These are phyloP conservation scores for Quillaja saponaria DNA, from an alignment of 306 rosid genomes.

Conservation along the genomic window DNA sequence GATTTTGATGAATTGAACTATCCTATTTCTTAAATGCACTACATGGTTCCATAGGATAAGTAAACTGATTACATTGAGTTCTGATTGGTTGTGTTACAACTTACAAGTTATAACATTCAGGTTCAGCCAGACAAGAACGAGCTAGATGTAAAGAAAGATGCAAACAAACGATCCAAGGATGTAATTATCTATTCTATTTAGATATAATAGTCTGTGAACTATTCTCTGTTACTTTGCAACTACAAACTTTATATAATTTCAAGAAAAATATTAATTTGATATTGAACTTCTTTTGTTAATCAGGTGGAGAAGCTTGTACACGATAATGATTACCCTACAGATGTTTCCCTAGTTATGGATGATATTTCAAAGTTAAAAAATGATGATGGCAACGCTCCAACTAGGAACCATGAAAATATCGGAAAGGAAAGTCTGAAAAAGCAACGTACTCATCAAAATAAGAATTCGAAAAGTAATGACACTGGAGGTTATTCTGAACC, in stretches of 20 bases:
- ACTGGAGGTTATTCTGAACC: slow-evolving; percentile 30
- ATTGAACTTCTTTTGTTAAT: slow-evolving; percentile 21
- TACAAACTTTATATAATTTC: background rate
- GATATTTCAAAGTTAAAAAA: slow-evolving; percentile 18
- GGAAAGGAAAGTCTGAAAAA: slow-evolving; percentile 32
- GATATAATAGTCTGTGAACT: background rate
- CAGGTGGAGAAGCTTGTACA: slow-evolving; percentile 46
- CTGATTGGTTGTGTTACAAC: slow-evolving; percentile 29
- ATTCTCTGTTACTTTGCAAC: slow-evolving; percentile 1
- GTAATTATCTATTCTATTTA: slow-evolving; percentile 31
- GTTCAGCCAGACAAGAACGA: slow-evolving; percentile 43
- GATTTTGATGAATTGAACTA: background rate
- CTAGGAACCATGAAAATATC: slow-evolving; percentile 20
- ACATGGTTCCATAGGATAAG: slow-evolving; percentile 1
- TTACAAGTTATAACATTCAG: slow-evolving; percentile 45
- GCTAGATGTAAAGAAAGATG: slow-evolving; percentile 24
- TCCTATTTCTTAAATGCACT: slow-evolving; percentile 5
- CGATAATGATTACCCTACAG: slow-evolving; percentile 22
- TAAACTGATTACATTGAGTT: slow-evolving; percentile 24
- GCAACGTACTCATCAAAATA: slow-evolving; percentile 21
- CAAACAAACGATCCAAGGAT: slow-evolving; percentile 37
- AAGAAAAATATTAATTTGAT: background rate
- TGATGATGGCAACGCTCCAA: slow-evolving; percentile 27
- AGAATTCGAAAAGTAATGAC: slow-evolving; percentile 33
- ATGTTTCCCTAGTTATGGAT: slow-evolving; percentile 33